phyloP scores from a whole-genome alignment of 148 eudicot genomes.

The Spergularia marina region DNA sequence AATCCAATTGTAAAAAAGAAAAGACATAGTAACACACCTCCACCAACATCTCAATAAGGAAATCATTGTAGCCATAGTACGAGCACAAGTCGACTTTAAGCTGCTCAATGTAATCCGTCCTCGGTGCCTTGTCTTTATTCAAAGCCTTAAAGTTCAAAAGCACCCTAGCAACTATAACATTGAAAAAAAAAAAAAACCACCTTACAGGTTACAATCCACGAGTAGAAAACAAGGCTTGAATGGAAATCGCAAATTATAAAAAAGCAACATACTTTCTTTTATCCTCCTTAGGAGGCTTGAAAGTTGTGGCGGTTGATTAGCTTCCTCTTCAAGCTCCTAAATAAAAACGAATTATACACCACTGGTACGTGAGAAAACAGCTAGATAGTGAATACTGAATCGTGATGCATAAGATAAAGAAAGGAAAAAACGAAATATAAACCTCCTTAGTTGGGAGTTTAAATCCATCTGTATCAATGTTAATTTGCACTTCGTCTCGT shows the following conservation, averaged over 20 bases:
- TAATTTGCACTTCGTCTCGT: conserved; percentile 47
- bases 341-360: not conserved
- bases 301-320: conserved; percentile 79
- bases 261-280: conserved; percentile 64
- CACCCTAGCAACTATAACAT: conserved; percentile 55
- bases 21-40: conserved; percentile 45
- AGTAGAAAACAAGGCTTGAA: not conserved
- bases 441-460: conserved; percentile 72
- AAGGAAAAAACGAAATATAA: not conserved
- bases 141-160: conserved; percentile 69
- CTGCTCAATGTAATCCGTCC: conserved; percentile 77
- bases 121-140: conserved; percentile 60
- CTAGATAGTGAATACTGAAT: too few relatives aligned
- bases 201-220: not conserved
- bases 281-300: conserved; percentile 75
- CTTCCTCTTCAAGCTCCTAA: conserved; percentile 84
- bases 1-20: not conserved
- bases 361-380: not conserved
- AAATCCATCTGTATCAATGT: conserved; percentile 70
- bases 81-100: conserved; percentile 66
- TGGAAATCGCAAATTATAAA: not conserved
- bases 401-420: not conserved
- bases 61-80: conserved; percentile 91
- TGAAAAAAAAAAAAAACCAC: not conserved
- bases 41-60: conserved; percentile 63